Evolutionary conservation across 2,329 filamentous ascomycete species (phyloP), one percentile per base, ranked within the genome.

Genomic region (Lasiodiplodia citricola): DNA sequence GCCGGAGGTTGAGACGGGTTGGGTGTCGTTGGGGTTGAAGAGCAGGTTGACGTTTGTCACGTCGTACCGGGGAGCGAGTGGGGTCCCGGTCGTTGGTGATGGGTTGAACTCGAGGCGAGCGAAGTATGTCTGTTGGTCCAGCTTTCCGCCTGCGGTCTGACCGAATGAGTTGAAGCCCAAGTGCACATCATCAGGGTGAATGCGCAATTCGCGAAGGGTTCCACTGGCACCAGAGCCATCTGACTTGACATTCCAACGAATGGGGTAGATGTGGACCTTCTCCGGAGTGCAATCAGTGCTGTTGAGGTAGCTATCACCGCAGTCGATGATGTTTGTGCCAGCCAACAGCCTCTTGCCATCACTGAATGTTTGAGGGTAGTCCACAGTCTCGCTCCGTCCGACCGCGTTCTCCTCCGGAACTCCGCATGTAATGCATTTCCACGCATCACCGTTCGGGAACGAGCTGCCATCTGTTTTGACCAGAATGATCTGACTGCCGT

Each of bases 371-470:
- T 85, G 82, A 0, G 83, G 82, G 69, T 85, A 86, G 57, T 81
- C 81, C 1, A 71, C 66, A 38, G 67, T 23, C 1, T 70, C 64
- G 21, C 69, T 67, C 2, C 73, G 64, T 7, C 74, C 75, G 3
- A 72, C 54, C 1, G 75, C 71, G 56, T 83, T 81, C 37, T 73
- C 71, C 2, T 62, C 70, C 0, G 80, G 76, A 0, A 84, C 76
- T 2, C 79, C 83, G 66, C 83, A 85, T 37, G 77, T 85, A 4
- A 85, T 66, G 66, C 83, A 85, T 70, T 83, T 85, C 82, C 83
- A 86, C 0, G 79, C 60, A 69, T 84, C 82, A 0, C 83, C 83
- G 63, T 82, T 84, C 1, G 75, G 57, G 54, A 85, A 85, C 0
- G 68, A 76, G 2, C 73, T 79, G 1, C 77, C 78, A 66, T 85